Percentiles rank a stretch among this genome's conserved stretches.
Conservation (phyloP, 179 eudicot species). For the Heliamphora pulchella region DNA sequence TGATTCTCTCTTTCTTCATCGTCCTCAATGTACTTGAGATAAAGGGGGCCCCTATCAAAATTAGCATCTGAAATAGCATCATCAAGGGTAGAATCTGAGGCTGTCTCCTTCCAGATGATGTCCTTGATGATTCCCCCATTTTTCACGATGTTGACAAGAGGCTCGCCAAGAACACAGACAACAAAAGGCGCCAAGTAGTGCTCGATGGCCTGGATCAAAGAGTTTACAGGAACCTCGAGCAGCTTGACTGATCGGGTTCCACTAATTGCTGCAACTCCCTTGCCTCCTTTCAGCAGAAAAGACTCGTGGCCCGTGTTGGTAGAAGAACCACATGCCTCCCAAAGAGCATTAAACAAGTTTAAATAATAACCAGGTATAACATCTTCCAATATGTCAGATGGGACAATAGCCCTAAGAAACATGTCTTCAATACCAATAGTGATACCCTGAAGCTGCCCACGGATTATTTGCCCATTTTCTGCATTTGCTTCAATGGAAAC, state of each 20-base stretch:
- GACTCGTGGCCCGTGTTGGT: conserved; percentile 74
- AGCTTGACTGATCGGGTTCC: conserved; percentile 94
- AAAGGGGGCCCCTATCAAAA: conserved; percentile 46
- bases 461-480: conserved; percentile 70
- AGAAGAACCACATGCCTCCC: conserved; percentile 89
- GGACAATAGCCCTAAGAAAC: conserved; percentile 65
- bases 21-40: conserved; percentile 53
- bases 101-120: conserved; percentile 42
- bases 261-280: conserved; percentile 58
- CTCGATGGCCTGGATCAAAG: conserved; percentile 57
- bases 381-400: conserved; percentile 43
- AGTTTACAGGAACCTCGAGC: conserved; percentile 56
- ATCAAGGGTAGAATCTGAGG: conserved; percentile 33
- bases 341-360: conserved; percentile 68
- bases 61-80: conserved; percentile 22
- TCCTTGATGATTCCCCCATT: conserved; percentile 51
- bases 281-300: conserved; percentile 70
- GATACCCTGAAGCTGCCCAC: conserved; percentile 69
- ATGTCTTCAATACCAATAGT: conserved; percentile 91
- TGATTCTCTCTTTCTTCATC: conserved; percentile 37
- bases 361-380: conserved; percentile 41
- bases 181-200: conserved; percentile 64
- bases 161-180: conserved; percentile 67
- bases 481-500: conserved; percentile 71
- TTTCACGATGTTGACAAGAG: conserved; percentile 58